These are phyloP conservation scores for Dendrobium officinale DNA, from an alignment of 106 monocot genomes.

Conservation along the genomic window DNA sequence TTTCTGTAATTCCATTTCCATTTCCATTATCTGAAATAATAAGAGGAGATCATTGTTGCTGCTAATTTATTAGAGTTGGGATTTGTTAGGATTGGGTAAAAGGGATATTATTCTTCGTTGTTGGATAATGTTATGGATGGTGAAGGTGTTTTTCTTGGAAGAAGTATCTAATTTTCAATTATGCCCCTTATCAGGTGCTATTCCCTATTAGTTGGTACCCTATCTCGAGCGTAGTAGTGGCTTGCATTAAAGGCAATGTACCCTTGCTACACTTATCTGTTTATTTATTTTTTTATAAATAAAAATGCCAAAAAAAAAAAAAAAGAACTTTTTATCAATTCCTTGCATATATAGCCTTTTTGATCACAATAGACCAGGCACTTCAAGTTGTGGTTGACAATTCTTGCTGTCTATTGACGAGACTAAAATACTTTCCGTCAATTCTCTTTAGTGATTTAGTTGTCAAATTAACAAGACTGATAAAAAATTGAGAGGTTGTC, in stretches of 20 bases:
- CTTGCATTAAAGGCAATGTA: too few species aligned
- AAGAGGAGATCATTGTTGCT: neutral
- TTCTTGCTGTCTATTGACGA: too few species aligned
- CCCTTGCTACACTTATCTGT: too few species aligned
- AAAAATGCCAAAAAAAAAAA: too few species aligned
- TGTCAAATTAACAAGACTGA: too few species aligned
- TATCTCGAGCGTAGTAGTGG: too few species aligned
- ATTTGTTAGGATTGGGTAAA: neutral
- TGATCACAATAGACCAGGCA: neutral
- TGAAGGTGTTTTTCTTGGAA: neutral
- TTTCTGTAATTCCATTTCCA: neutral
- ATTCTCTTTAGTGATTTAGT: too few species aligned
- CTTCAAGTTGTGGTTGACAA: neutral
- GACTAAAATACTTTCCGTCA: too few species aligned
- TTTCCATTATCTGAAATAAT: neutral
- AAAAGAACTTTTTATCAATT: neutral
- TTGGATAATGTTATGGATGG: neutral
- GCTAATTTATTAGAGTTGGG: neutral
- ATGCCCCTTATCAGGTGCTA: neutral
- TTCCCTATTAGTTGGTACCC: neutral
- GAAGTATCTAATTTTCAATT: neutral
- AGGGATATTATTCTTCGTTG: neutral
- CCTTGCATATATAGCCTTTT: neutral
- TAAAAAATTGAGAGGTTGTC: too few species aligned
- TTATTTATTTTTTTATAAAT: too few species aligned